Evolutionary conservation across 768 basidiomycete species (phyloP).

Genomic region (Harrya chromipes): DNA sequence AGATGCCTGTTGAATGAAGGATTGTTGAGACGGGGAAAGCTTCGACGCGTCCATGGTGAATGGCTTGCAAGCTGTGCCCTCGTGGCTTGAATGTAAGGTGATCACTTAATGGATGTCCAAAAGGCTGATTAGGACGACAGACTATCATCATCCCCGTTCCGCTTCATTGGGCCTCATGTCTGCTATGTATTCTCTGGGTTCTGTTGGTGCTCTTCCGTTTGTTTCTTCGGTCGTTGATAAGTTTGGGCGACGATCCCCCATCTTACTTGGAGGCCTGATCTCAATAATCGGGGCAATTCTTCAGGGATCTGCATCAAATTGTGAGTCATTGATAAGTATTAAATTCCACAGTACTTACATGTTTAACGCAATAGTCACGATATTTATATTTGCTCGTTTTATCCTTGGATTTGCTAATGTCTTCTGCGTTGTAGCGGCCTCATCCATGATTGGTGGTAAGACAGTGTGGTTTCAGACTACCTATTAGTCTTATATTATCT

Average conservation of each 20-base stretch:
- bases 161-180: constrained; percentile 55
- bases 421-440: constrained; percentile 17
- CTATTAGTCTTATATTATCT: background rate
- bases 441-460: constrained; percentile 24
- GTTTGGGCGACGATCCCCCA: constrained; percentile 13
- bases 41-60: constrained; percentile 54
- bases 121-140: constrained; percentile 25
- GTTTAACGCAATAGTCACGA: constrained; percentile 3
- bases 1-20: background rate
- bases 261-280: constrained; percentile 11
- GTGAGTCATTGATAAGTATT: background rate
- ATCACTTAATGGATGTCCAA: background rate
- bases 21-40: constrained; percentile 4
- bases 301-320: constrained; percentile 14
- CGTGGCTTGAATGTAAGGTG: constrained; percentile 49
- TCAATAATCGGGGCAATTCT: constrained; percentile 12
- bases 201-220: constrained; percentile 50
- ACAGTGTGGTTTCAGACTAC: too few species aligned
- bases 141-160: constrained; percentile 52
- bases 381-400: constrained; percentile 17
- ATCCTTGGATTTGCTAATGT: constrained; percentile 14
- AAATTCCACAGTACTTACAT: too few species aligned
- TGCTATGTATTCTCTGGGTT: constrained; percentile 60
- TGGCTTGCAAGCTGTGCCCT: constrained; percentile 54
- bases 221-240: constrained; percentile 9